A percentile compares a stretch with the other conserved stretches of the same genome.
Evolutionary conservation across 208 protist genomes (phyloP).

Genomic region (Trypanosoma brucei): DNA sequence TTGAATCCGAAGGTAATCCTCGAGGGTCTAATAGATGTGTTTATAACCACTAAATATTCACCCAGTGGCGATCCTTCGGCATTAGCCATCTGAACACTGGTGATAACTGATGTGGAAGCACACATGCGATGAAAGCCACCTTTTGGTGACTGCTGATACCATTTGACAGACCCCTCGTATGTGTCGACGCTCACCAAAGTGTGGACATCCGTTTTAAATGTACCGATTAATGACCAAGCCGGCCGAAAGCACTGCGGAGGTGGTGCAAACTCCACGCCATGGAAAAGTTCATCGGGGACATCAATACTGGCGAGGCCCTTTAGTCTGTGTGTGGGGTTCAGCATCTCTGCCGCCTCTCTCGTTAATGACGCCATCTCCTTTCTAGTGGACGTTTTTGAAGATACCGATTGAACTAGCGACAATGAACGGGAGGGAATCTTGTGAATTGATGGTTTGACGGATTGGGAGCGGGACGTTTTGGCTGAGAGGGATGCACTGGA

Average conservation of each 20-base stretch:
- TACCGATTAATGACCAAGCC: conserved; percentile 76
- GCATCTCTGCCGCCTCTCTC: too few species aligned
- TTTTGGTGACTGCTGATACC: conserved; percentile 67
- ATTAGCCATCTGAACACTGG: too few species aligned
- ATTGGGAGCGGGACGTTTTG: too few species aligned
- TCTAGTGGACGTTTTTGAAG: too few species aligned
- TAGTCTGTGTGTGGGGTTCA: not conserved
- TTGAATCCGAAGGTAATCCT: conserved; percentile 82
- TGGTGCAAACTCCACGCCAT: not conserved
- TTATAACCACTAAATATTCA: conserved; percentile 39
- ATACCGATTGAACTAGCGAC: too few species aligned
- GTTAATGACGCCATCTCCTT: too few species aligned
- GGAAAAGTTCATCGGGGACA: conserved; percentile 51
- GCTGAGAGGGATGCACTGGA: too few species aligned
- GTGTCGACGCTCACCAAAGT: conserved; percentile 62
- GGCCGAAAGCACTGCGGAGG: conserved; percentile 50
- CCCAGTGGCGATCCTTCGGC: too few species aligned
- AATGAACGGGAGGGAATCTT: too few species aligned
- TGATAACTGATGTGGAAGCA: conserved; percentile 6
- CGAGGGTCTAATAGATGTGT: conserved; percentile 62
- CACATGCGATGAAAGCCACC: conserved; percentile 63
- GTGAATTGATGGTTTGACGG: too few species aligned
- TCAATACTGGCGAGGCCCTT: conserved; percentile 50
- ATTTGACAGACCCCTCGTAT: conserved; percentile 51
- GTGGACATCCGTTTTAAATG: conserved; percentile 66